Conservation (phyloP, 306 rosid species). For the Pachyrhizus erosus region DNA sequence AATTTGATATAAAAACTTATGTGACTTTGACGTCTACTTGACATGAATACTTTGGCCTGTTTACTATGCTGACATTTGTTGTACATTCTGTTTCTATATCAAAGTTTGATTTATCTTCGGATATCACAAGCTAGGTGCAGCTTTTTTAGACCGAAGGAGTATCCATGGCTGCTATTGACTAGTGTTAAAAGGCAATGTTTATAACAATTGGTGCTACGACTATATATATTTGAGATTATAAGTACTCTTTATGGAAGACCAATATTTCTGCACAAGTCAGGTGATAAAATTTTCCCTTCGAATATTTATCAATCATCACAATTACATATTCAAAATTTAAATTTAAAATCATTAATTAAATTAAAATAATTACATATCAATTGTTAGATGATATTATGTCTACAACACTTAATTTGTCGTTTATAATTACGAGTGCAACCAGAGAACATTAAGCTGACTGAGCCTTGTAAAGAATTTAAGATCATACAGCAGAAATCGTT, state of each 20-base stretch:
- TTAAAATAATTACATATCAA: too few species aligned
- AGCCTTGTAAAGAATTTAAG: neutral
- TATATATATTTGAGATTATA: too few species aligned
- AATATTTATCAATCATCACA: too few species aligned
- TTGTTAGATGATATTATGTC: too few species aligned
- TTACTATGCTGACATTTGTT: conserved; percentile 29
- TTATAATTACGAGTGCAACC: conserved; percentile 7
- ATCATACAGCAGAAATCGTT: conserved; percentile 57
- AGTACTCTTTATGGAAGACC: too few species aligned
- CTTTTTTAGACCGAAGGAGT: conserved; percentile 86
- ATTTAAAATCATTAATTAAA: too few species aligned
- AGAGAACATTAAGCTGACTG: conserved; percentile 20
- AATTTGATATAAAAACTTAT: conserved; percentile 23
- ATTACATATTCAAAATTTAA: too few species aligned
- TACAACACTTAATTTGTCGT: too few species aligned
- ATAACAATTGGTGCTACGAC: conserved; percentile 68
- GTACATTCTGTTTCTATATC: conserved; percentile 34
- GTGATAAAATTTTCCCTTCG: too few species aligned
- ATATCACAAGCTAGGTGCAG: conserved; percentile 66
- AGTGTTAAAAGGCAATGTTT: conserved; percentile 82
- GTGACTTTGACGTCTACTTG: conserved; percentile 27
- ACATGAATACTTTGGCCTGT: conserved; percentile 31
- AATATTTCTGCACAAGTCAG: too few species aligned
- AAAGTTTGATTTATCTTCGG: conserved; percentile 24
- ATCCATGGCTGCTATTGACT: conserved; percentile 92